Evolutionary conservation across 1,139 yeast species (phyloP).

Genomic region (Candida labiduridarum): DNA sequence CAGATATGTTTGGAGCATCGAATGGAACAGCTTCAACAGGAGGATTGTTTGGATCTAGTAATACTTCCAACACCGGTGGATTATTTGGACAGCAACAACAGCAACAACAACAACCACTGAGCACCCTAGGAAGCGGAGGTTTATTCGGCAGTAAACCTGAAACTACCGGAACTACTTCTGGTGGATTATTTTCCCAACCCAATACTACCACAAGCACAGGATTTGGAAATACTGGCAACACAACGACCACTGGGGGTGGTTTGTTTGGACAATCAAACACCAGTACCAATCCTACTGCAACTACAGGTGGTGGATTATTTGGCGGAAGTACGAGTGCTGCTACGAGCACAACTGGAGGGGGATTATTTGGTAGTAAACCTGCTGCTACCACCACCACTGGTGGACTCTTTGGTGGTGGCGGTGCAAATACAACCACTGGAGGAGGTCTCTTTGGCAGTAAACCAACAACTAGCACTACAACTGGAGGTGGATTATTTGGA

Average conservation of each 20-base stretch:
- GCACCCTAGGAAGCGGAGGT: slow-evolving; percentile 13
- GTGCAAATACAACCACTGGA: slow-evolving; percentile 8
- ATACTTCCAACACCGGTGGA: slow-evolving; percentile 15
- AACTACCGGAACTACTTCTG: slow-evolving; percentile 16
- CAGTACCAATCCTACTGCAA: slow-evolving; percentile 6
- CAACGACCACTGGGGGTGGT: slow-evolving; percentile 18
- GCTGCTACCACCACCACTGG: slow-evolving; percentile 17
- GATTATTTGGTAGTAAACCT: slow-evolving; percentile 21
- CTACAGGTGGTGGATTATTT: slow-evolving; percentile 21
- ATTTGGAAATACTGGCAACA: slow-evolving; percentile 1
- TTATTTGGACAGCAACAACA: slow-evolving; percentile 18
- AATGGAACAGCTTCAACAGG: slow-evolving; percentile 12
- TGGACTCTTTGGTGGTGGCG: slow-evolving; percentile 21
- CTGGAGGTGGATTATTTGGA: slow-evolving; percentile 25
- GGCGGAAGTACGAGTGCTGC: slow-evolving; percentile 1
- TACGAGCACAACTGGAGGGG: slow-evolving; percentile 11
- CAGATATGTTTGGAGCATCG: not conserved
- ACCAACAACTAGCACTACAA: slow-evolving; percentile 12
- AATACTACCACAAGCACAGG: not conserved
- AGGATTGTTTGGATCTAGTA: slow-evolving; percentile 18
- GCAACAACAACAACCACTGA: slow-evolving; percentile 13
- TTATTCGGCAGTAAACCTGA: slow-evolving; percentile 19
- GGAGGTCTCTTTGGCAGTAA: slow-evolving; percentile 23
- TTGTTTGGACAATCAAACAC: slow-evolving; percentile 13
- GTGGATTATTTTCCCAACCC: slow-evolving; percentile 22